Evolutionary conservation across 2,329 filamentous ascomycete genomes (phyloP).

Genomic region (Phyllosticta capitalensis): DNA sequence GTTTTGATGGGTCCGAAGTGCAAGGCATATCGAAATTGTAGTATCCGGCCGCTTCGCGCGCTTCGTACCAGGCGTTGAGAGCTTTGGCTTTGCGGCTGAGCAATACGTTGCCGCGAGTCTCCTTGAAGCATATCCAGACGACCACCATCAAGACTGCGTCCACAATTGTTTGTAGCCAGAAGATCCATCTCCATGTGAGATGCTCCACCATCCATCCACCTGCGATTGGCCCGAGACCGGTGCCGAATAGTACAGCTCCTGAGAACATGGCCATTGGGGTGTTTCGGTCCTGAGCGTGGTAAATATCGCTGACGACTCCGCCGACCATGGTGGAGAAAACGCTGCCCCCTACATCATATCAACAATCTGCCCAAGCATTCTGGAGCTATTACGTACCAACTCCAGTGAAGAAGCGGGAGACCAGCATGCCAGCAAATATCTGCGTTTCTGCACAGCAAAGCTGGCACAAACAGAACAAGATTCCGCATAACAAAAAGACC

Average conservation of each 20-base stretch:
- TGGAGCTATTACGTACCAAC: conserved; percentile 27
- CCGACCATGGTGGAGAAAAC: conserved; percentile 83
- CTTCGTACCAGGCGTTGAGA: conserved; percentile 71
- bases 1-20: conserved; percentile 14
- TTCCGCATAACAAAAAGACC: conserved; percentile 65
- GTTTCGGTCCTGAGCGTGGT: conserved; percentile 68
- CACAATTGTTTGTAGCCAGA: conserved; percentile 73
- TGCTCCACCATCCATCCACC: conserved; percentile 59
- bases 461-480: conserved; percentile 63
- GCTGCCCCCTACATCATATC: conserved; percentile 46
- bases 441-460: conserved; percentile 63
- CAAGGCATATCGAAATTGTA: conserved; percentile 42
- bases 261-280: conserved; percentile 85
- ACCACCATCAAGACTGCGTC: conserved; percentile 53
- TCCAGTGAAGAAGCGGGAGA: conserved; percentile 67
- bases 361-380: neutral
- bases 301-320: conserved; percentile 84
- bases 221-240: conserved; percentile 67
- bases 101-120: conserved; percentile 74
- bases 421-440: conserved; percentile 61
- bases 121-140: conserved; percentile 63
- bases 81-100: conserved; percentile 63
- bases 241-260: conserved; percentile 68
- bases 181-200: conserved; percentile 74
- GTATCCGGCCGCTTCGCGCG: conserved; percentile 56